phyloP scores from a whole-genome alignment of 169 alveolate species.

The Cryptosporidium parvum region DNA sequence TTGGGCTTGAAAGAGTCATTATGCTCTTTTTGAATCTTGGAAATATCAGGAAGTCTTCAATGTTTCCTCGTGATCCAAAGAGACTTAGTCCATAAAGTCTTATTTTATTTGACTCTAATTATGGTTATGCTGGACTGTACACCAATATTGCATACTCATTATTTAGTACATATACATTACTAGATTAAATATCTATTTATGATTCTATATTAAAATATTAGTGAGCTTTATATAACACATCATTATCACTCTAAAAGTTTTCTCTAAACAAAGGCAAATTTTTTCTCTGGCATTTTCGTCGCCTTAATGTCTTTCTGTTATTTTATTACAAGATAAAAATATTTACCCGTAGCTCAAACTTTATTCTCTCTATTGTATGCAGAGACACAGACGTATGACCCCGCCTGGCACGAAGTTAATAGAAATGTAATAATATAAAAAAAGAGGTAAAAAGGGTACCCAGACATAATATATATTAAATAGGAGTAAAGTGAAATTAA shows the following conservation, averaged over 20 bases:
- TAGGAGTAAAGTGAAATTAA: slow-evolving; percentile 1
- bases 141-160: background rate
- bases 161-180: background rate
- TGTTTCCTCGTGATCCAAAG: slow-evolving; percentile 99
- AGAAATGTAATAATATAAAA: background rate
- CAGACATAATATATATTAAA: slow-evolving; percentile 2
- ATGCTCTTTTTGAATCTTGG: slow-evolving; percentile 95
- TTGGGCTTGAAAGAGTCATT: slow-evolving; percentile 99
- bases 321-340: background rate
- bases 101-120: background rate
- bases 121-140: background rate
- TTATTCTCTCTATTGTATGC: background rate
- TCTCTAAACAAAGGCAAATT: no score
- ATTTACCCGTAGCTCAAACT: background rate
- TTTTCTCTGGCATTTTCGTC: background rate
- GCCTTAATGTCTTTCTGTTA: background rate
- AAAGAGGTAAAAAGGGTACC: background rate
- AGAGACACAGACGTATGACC: background rate
- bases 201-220: no score
- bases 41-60: slow-evolving; percentile 96
- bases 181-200: background rate
- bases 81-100: slow-evolving; percentile 93
- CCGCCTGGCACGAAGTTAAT: background rate
- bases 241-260: background rate
- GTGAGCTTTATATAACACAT: no score